Evolutionary conservation across 1,284 basidiomycete species (phyloP), one percentile per base, ranked within the genome.

Genomic region (Cutaneotrichosporon cavernicola): DNA sequence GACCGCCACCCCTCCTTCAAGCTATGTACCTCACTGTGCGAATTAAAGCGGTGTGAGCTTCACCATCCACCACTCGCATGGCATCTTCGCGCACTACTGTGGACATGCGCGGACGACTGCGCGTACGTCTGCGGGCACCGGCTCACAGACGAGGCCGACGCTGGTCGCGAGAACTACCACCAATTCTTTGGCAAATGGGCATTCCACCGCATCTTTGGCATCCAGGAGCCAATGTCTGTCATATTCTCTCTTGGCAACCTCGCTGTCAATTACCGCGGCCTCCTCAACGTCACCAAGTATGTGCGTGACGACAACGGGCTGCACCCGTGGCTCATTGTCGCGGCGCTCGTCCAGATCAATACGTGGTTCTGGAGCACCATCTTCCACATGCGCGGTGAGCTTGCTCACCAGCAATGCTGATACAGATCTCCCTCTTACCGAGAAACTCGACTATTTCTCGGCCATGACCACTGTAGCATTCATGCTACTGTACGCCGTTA

Each of bases 141-240:
- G 58, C 84, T 96, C 61, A 97, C 93, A 16, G 80, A 84, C 26
- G 86, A 88, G 30, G 73, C 87, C 4, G 84, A 76, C 81, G 16
- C 75, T 65, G 70, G 80, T 46, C 30, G 31, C 18, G 56, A 63
- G 38, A 34, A 67, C 18, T 81, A 90, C 22, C 84, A 90, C 61
- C 94, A 97, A 73, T 97, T 91, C 79, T 87, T 93, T 73, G 97
- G 97, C 30, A 99, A 99, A 82, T 99, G 96, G 95, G 91, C 93
- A 0, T 97, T 97, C 79, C 89, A 88, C 86, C 85, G 93, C 47
- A 81, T 91, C 26, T 80, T 84, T 6, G 92, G 92, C 31, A 89
- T 92, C 80, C 97, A 99, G 79, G 97, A 99, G 79, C 95, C 96
- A 5, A 88, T 94, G 14, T 92, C 91, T 13, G 94, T 97, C 61